Conservation (phyloP, 2,329 filamentous ascomycete species). For the Ophiostoma ulmi region DNA sequence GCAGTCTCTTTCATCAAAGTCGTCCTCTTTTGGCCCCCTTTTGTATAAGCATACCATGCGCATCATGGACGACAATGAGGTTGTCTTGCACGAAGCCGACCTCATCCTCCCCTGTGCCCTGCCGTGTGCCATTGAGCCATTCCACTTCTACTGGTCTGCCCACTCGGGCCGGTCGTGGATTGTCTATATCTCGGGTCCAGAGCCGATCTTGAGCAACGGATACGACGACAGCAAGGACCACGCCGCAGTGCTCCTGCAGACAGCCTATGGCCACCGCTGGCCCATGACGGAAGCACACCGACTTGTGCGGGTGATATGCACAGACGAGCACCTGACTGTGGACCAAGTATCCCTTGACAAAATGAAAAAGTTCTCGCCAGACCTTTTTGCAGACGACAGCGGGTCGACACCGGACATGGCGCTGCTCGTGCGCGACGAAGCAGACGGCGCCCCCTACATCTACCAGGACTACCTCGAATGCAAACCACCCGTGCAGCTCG, state of each 20-base stretch:
- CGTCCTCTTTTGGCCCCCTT: too few species aligned
- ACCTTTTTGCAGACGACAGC: not conserved
- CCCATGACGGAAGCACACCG: slow-evolving; percentile 37
- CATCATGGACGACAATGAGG: slow-evolving; percentile 35
- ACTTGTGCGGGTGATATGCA: slow-evolving; percentile 41
- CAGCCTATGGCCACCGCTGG: slow-evolving; percentile 48
- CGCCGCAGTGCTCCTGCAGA: slow-evolving; percentile 41
- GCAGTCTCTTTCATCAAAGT: slow-evolving; percentile 28
- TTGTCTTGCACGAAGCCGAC: slow-evolving; percentile 37
- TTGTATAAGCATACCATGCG: slow-evolving; percentile 34
- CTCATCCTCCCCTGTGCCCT: slow-evolving; percentile 43
- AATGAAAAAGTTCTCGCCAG: slow-evolving; percentile 15
- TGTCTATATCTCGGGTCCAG: slow-evolving; percentile 31
- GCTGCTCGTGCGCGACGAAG: slow-evolving; percentile 41
- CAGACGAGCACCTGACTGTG: slow-evolving; percentile 30
- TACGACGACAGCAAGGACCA: slow-evolving; percentile 36
- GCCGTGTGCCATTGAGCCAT: slow-evolving; percentile 33
- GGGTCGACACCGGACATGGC: slow-evolving; percentile 15
- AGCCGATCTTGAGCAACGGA: not conserved
- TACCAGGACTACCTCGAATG: slow-evolving; percentile 40
- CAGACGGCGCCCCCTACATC: slow-evolving; percentile 36
- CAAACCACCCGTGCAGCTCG: slow-evolving; percentile 42
- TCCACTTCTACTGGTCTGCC: slow-evolving; percentile 41
- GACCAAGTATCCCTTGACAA: slow-evolving; percentile 32
- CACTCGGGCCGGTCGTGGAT: slow-evolving; percentile 35